These are phyloP conservation scores for Penicillium sp. DNA, from an alignment of 2,329 filamentous ascomycete species.

Conservation along the genomic window DNA sequence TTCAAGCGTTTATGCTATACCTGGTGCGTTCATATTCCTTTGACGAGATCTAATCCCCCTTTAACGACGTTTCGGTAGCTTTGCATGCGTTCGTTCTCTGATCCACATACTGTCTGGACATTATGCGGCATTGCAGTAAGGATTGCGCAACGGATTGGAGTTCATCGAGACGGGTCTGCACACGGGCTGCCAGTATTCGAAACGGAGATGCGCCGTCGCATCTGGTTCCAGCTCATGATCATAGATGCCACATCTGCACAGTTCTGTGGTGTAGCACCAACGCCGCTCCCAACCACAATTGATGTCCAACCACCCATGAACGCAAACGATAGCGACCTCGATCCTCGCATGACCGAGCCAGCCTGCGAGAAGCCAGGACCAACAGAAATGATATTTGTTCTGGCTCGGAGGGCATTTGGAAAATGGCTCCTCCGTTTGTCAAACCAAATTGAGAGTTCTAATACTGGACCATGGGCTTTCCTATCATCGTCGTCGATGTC, in stretches of 20 bases:
- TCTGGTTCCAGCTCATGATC: constrained; percentile 25
- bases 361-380: constrained; percentile 36
- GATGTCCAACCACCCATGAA: constrained; percentile 36
- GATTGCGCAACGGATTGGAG: constrained; percentile 42
- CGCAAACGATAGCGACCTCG: constrained; percentile 34
- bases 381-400: constrained; percentile 41
- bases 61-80: constrained; percentile 10
- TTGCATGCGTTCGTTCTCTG: constrained; percentile 33
- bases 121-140: constrained; percentile 41
- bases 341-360: constrained; percentile 37
- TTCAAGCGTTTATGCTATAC: constrained; percentile 43
- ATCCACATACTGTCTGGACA: constrained; percentile 46
- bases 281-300: constrained; percentile 7
- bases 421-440: constrained; percentile 22
- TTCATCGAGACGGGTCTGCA: constrained; percentile 42
- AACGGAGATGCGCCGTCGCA: constrained; percentile 32
- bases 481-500: constrained; percentile 16
- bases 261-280: constrained; percentile 16
- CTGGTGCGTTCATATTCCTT: constrained; percentile 24
- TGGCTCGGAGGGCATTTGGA: constrained; percentile 29
- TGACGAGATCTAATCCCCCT: background rate
- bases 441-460: constrained; percentile 7
- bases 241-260: constrained; percentile 22
- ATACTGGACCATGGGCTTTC: constrained; percentile 17
- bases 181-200: constrained; percentile 43